Base-by-base conservation (phyloP, 1,284 basidiomycete genomes). In the Testicularia cyperi region DNA sequence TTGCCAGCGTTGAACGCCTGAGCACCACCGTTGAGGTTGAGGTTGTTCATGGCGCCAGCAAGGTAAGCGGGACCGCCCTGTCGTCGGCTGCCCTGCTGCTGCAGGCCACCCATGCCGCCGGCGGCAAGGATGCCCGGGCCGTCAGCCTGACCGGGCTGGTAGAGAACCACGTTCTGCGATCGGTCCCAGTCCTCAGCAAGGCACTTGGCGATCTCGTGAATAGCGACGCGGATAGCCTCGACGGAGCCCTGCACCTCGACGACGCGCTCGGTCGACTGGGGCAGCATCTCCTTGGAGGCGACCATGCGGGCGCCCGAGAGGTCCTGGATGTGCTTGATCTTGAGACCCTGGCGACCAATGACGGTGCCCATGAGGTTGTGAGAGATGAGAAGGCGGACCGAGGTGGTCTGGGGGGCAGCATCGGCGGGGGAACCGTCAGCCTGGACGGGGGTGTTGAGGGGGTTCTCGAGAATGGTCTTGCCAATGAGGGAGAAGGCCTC, bases 401-500 rank as follows among this genome's bases (percentile, higher is more conserved):
- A 88, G 44, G 91, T 92, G 78, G 90, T 66, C 83, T 80, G 52
- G 85, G 82, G 33, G 84, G 81, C 23, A 83, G 83, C 56, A 82
- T 79, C 88, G 52, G 84, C 86, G 60, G 83, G 82, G 66, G 67
- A 31, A 83, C 86, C 79, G 82, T 86, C 68, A 6, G 60, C 53
- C 23, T 49, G 37, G 26, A 57, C 54, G 32, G 63, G 44, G 37
- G 44, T 38, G 36, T 45, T 57, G 29, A 67, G 39, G 7, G 63
- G 68, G 51, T 64, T 70, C 29, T 61, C 65, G 76, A 94, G 87
- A 70, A 98, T 88, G 74, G 95, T 91, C 55, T 85, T 82, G 70
- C 94, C 90, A 78, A 97, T 92, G 81, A 95, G 87, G 56, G 87
- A 85, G 81, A 95, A 97, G 48, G 94, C 94, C 89, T 91, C 89